These are phyloP conservation scores for Metschnikowia henanensis DNA, from an alignment of 805 yeast genomes.

Conservation along the genomic window DNA sequence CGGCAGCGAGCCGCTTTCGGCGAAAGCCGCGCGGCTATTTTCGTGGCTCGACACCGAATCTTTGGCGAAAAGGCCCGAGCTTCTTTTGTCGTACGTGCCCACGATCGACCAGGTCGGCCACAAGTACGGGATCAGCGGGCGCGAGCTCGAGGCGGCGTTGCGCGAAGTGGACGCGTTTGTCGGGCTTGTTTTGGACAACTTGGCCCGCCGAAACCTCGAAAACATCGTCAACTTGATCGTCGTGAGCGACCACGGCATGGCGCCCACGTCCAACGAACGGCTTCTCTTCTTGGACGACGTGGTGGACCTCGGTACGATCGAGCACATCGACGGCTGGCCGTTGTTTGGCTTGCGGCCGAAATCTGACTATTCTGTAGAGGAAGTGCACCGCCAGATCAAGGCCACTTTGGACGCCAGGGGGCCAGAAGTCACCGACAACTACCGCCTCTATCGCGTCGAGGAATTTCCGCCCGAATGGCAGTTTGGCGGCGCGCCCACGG, in stretches of 20 bases:
- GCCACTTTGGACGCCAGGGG: conserved; percentile 26
- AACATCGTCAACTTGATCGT: conserved; percentile 71
- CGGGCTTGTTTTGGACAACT: conserved; percentile 45
- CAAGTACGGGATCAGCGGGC: conserved; percentile 64
- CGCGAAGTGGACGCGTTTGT: conserved; percentile 66
- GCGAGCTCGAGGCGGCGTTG: conserved; percentile 53
- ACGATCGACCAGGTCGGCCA: conserved; percentile 82
- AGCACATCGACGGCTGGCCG: conserved; percentile 84
- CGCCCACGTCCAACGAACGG: conserved; percentile 75
- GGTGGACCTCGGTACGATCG: conserved; percentile 52
- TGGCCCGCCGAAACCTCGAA: conserved; percentile 55
- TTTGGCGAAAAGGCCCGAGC: conserved; percentile 62
- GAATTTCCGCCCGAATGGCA: conserved; percentile 55
- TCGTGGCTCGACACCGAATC: conserved; percentile 63
- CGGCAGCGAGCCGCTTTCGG: conserved; percentile 55
- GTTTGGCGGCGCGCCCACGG: conserved; percentile 45
- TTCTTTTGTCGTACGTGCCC: conserved; percentile 77
- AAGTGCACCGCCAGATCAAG: conserved; percentile 46
- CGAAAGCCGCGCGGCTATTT: conserved; percentile 58
- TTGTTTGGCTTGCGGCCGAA: conserved; percentile 71
- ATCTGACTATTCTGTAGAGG: conserved; percentile 36
- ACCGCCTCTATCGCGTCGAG: conserved; percentile 50
- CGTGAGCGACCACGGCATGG: conserved; percentile 94
- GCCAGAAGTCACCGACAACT: conserved; percentile 29
- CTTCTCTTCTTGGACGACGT: conserved; percentile 73